Base-by-base conservation (phyloP, 2,329 filamentous ascomycete genomes). In the Allantophomopsis lycopodina region DNA sequence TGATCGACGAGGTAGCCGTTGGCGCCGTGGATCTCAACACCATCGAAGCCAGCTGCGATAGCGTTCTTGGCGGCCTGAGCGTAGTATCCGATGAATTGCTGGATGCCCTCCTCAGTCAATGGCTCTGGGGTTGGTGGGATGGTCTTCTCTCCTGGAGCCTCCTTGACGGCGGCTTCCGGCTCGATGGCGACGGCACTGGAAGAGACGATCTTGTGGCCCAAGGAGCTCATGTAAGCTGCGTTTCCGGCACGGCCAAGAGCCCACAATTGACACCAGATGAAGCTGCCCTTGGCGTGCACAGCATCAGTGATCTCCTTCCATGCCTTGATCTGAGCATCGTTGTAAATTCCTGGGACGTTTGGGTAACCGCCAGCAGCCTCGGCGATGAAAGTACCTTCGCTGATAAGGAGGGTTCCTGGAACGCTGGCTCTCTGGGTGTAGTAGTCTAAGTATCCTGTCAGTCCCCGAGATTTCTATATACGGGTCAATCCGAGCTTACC, bases 191-290 rank as follows among this genome's bases (percentile, higher is more conserved):
- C 23, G n/a, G 37, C 32, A 37, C 30, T 28, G 14, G 14, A 17
- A 28, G 30, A 35, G 2, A 34, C 15, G 7, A 35, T n/a, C 14
- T 28, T 16, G 12, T 42, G 31, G 14, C 40, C 40, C n/a, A 28
- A 14, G 7, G 28, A 20, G 10, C 45, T 41, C 23, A 55, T 21
- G 5, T 40, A n/a, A 1, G 13, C 20, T 11, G 43, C 36, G 4
- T 35, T 10, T 2, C 53, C 50, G 8, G 55, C 50, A 7, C 76
- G 66, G 4, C 77, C 76, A 0, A 76, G 54, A 1, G 68, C 68
- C 73, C 73, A 79, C 2, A 81, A 57, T 53, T 80, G 76, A 5
- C 66, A 49, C 55, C 65, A 79, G 44, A 79, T 73, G 48, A 64
- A 69, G 17, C 62, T 65, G 18, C 68, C 69, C 49, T 73, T 72